Conservation (phyloP, 139 green algal species). For the Trebouxia sp. region DNA sequence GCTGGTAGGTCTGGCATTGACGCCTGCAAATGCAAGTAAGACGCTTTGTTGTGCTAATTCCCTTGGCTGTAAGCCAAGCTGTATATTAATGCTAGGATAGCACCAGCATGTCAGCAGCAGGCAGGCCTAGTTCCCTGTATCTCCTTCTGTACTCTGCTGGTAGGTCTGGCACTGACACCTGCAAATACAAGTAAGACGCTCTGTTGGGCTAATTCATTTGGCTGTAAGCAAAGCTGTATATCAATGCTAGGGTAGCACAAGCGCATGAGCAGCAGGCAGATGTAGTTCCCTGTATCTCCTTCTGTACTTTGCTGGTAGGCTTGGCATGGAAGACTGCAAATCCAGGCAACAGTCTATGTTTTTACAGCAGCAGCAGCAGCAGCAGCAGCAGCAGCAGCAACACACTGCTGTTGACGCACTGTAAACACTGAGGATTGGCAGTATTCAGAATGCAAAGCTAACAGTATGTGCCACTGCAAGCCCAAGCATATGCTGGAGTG, state of each 20-base stretch:
- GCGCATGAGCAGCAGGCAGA: constrained; percentile 74
- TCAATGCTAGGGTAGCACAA: too few species aligned
- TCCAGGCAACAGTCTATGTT: neutral
- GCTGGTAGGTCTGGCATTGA: constrained; percentile 84
- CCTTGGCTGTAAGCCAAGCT: neutral
- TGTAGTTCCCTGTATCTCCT: constrained; percentile 70
- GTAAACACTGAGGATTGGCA: too few species aligned
- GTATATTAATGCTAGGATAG: too few species aligned
- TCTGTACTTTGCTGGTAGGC: constrained; percentile 79
- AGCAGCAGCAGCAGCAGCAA: too few species aligned
- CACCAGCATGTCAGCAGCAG: constrained; percentile 75
- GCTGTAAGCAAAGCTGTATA: neutral
- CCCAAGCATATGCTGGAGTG: too few species aligned
- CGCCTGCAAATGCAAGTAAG: constrained; percentile 26
- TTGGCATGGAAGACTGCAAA: constrained; percentile 64
- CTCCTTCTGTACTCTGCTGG: constrained; percentile 68
- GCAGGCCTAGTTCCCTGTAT: constrained; percentile 75
- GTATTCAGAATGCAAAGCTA: too few species aligned
- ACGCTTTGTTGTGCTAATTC: too few species aligned
- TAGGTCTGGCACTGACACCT: constrained; percentile 80
- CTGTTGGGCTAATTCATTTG: neutral
- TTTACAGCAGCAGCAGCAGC: too few species aligned
- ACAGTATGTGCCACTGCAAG: too few species aligned
- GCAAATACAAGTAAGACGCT: neutral
- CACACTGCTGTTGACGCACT: too few species aligned